Percentiles rank a stretch among this genome's conserved stretches.
These are phyloP conservation scores for Penicillium sp. DNA, from an alignment of 2,329 filamentous ascomycete genomes.

Conservation along the genomic window DNA sequence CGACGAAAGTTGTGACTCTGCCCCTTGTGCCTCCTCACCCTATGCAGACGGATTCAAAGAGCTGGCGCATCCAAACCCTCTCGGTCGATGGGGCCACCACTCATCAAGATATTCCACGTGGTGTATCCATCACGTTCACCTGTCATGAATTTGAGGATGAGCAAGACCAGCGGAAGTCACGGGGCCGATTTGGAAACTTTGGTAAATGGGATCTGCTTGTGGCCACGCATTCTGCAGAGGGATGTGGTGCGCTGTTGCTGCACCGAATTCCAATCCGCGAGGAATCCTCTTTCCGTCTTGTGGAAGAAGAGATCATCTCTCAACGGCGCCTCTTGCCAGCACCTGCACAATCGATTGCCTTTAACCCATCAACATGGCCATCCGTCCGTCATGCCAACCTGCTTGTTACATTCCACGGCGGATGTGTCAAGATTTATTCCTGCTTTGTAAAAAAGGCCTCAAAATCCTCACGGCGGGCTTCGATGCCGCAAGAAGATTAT, in stretches of 20 bases:
- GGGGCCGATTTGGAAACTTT: conserved; percentile 22
- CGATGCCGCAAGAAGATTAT: conserved; percentile 30
- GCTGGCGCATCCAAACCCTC: conserved; percentile 47
- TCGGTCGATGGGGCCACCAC: conserved; percentile 47
- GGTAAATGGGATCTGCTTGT: conserved; percentile 46
- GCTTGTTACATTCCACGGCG: conserved; percentile 54
- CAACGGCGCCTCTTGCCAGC: conserved; percentile 49
- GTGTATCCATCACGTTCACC: conserved; percentile 55
- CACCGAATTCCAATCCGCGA: conserved; percentile 42
- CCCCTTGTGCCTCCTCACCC: conserved; percentile 54
- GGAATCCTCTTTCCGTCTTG: conserved; percentile 26
- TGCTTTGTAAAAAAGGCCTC: conserved; percentile 40
- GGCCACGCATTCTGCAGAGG: conserved; percentile 46
- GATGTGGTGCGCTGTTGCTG: conserved; percentile 44
- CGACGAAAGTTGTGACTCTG: conserved; percentile 54
- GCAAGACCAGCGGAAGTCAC: conserved; percentile 31
- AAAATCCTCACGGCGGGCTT: conserved; percentile 28
- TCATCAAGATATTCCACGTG: conserved; percentile 51
- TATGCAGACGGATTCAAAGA: conserved; percentile 33
- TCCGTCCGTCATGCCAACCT: conserved; percentile 54
- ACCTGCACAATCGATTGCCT: conserved; percentile 51
- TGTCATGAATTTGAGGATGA: conserved; percentile 35
- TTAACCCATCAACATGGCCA: conserved; percentile 54
- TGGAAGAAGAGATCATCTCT: conserved; percentile 41
- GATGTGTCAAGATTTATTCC: conserved; percentile 58